Evolutionary conservation across 2,329 filamentous ascomycete genomes (phyloP).

Genomic region (Hirsutella minnesotensis): DNA sequence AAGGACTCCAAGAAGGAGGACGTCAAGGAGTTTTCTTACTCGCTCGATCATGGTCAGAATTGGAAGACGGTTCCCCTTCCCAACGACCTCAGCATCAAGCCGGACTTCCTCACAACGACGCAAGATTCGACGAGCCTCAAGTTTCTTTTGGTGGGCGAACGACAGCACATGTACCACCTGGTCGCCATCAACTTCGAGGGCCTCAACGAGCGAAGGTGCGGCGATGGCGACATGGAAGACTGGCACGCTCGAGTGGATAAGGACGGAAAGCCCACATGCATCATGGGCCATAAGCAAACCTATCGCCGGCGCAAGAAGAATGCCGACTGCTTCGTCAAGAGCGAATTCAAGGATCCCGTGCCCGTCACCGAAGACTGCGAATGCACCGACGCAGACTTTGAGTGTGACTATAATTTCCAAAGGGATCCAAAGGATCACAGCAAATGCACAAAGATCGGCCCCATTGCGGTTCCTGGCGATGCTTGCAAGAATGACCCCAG

Average conservation of each 20-base stretch:
- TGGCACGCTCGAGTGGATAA: constrained; percentile 80
- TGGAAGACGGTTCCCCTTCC: constrained; percentile 68
- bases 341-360: constrained; percentile 69
- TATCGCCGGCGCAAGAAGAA: constrained; percentile 77
- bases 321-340: constrained; percentile 78
- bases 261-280: constrained; percentile 69
- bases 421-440: constrained; percentile 50
- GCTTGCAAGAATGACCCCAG: constrained; percentile 55
- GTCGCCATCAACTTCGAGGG: constrained; percentile 75
- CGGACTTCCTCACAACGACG: constrained; percentile 70
- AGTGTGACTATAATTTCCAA: constrained; percentile 90
- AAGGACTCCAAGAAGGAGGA: constrained; percentile 57
- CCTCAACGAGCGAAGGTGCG: constrained; percentile 70
- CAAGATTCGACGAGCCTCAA: constrained; percentile 88
- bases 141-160: constrained; percentile 65
- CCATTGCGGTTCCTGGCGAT: constrained; percentile 55
- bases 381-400: constrained; percentile 77
- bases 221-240: constrained; percentile 66
- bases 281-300: constrained; percentile 93
- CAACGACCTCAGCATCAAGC: constrained; percentile 53
- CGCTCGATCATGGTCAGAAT: constrained; percentile 75
- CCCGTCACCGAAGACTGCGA: constrained; percentile 64
- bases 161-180: constrained; percentile 45
- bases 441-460: constrained; percentile 54
- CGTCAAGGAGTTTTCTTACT: constrained; percentile 54